A percentile compares a stretch with the other conserved stretches of the same genome.
Conservation (phyloP, 345 rosid species). For the Linum tenue region DNA sequence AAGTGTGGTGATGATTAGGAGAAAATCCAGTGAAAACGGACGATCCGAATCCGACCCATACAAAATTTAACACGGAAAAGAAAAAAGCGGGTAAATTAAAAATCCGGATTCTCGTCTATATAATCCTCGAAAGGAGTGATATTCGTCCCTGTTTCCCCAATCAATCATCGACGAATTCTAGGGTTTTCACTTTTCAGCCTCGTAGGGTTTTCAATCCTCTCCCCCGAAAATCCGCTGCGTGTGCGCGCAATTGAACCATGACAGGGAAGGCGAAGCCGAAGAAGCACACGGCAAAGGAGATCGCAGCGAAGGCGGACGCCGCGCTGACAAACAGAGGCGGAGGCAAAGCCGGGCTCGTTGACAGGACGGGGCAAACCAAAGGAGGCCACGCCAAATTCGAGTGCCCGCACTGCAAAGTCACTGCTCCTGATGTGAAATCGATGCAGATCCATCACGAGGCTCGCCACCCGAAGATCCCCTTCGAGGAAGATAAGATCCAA, state of each 20-base stretch:
- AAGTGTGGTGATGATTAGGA: no score
- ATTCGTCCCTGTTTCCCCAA: not conserved
- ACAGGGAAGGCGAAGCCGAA: slow-evolving; percentile 98
- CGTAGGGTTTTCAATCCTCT: not conserved
- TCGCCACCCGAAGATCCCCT: slow-evolving; percentile 70
- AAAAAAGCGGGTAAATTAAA: no score
- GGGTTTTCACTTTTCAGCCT: not conserved
- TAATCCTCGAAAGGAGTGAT: no score
- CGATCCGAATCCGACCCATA: no score
- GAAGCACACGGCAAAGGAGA: slow-evolving; percentile 98
- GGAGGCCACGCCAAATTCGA: slow-evolving; percentile 92
- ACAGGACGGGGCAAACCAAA: slow-evolving; percentile 56
- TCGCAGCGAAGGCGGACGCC: slow-evolving; percentile 79
- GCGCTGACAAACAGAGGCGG: slow-evolving; percentile 95
- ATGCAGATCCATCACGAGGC: slow-evolving; percentile 97
- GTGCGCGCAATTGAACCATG: slow-evolving; percentile 22
- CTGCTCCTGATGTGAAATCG: slow-evolving; percentile 65
- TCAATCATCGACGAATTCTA: not conserved
- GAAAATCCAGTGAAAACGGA: no score
- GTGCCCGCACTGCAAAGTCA: slow-evolving; percentile 82
- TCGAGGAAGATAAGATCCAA: slow-evolving; percentile 50
- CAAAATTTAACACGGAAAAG: no score
- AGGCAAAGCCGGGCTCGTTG: slow-evolving; percentile 74
- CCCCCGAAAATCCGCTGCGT: not conserved
- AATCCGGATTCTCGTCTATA: no score